phyloP scores from a whole-genome alignment of 441 rosid genomes.

The Adansonia gregorii region DNA sequence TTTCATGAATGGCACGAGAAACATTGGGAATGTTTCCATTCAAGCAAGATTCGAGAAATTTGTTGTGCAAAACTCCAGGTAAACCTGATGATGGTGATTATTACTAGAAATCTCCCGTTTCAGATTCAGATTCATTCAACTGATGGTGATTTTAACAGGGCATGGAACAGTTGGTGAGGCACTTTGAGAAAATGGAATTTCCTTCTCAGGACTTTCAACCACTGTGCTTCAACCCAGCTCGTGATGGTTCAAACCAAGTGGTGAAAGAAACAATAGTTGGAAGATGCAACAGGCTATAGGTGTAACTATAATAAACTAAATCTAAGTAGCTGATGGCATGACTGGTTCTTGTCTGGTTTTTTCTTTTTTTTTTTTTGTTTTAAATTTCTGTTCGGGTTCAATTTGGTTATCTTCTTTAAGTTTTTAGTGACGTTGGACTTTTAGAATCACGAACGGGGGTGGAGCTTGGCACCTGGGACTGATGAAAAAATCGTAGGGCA shows the following conservation, averaged over 20 bases:
- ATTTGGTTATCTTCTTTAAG: not conserved
- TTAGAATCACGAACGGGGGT: not conserved
- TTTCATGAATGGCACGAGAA: constrained; percentile 37
- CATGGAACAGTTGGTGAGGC: constrained; percentile 45
- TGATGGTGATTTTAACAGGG: constrained; percentile 43
- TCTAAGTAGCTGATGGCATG: constrained; percentile 11
- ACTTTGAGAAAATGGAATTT: constrained; percentile 48
- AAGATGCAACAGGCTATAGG: constrained; percentile 23
- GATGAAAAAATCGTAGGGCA: not conserved
- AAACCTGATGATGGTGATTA: not conserved
- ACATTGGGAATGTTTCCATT: constrained; percentile 50
- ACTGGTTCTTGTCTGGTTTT: not conserved
- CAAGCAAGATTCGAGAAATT: constrained; percentile 54
- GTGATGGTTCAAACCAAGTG: constrained; percentile 44
- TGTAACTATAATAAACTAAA: not conserved
- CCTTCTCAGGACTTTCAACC: constrained; percentile 56
- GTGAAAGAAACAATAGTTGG: constrained; percentile 42
- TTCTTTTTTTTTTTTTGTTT: not conserved
- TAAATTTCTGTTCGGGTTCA: not conserved
- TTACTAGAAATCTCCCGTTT: too few species aligned
- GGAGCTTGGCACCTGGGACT: constrained; percentile 1
- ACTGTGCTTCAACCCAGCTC: constrained; percentile 46
- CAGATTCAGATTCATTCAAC: too few species aligned
- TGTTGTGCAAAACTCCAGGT: constrained; percentile 74
- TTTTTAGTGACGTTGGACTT: not conserved